Conservation (phyloP, 345 rosid genomes). For the Populus alba region DNA sequence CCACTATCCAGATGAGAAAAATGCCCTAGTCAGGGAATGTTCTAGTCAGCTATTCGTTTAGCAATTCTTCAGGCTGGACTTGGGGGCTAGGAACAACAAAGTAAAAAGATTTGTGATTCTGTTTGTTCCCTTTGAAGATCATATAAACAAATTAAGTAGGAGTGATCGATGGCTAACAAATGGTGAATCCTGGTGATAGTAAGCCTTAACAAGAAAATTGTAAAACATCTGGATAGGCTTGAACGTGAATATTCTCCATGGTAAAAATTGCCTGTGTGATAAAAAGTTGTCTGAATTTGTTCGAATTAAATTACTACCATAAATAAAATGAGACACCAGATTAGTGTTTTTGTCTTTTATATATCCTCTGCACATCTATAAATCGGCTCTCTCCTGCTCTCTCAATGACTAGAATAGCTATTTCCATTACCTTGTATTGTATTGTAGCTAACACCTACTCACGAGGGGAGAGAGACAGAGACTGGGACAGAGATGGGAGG, state of each 20-base stretch:
- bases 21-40: background rate
- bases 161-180: background rate
- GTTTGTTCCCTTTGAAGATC: background rate
- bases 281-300: background rate
- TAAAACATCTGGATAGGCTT: background rate
- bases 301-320: background rate
- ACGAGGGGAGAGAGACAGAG: background rate
- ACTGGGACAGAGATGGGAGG: slow-evolving; percentile 19
- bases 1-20: no score
- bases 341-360: background rate
- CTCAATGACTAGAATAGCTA: slow-evolving; percentile 10
- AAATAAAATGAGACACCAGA: no score
- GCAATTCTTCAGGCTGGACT: background rate
- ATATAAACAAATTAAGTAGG: background rate
- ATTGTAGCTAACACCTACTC: background rate
- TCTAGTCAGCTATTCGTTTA: background rate
- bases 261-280: background rate
- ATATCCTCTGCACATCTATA: slow-evolving; percentile 13
- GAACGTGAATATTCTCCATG: background rate
- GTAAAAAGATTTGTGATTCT: background rate
- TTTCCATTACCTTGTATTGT: background rate
- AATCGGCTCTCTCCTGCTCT: background rate
- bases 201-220: background rate
- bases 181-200: background rate
- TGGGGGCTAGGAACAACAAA: background rate